These are phyloP conservation scores for Megacollybia marginata DNA, from an alignment of 768 basidiomycete species.

Conservation along the genomic window DNA sequence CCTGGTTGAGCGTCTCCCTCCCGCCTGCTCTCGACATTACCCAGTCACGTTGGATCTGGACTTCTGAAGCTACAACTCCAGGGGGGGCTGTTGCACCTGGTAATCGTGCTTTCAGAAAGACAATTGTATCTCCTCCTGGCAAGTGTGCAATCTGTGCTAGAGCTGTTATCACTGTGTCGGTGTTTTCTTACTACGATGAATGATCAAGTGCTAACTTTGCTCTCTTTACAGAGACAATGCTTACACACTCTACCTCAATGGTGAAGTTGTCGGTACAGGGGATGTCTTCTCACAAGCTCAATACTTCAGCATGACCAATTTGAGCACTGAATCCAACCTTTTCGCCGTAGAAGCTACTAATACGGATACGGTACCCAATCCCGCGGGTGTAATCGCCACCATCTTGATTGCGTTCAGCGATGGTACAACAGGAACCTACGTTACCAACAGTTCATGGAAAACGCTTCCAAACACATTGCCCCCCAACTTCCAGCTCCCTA, in stretches of 20 bases:
- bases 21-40: slow-evolving; percentile 12
- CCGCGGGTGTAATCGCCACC: slow-evolving; percentile 4
- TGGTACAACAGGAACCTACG: background rate
- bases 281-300: slow-evolving; percentile 1
- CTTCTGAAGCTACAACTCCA: slow-evolving; percentile 8
- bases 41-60: slow-evolving; percentile 22
- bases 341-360: slow-evolving; percentile 3
- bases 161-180: slow-evolving; percentile 15
- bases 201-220: too few relatives aligned
- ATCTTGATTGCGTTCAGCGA: slow-evolving; percentile 1
- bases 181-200: too few relatives aligned
- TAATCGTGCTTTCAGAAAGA: slow-evolving; percentile 21
- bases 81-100: slow-evolving; percentile 11
- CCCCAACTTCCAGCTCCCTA: slow-evolving; percentile 3
- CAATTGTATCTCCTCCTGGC: slow-evolving; percentile 12
- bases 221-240: slow-evolving; percentile 11
- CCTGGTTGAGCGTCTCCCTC: slow-evolving; percentile 18
- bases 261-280: slow-evolving; percentile 11
- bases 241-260: slow-evolving; percentile 21
- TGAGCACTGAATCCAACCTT: background rate
- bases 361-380: slow-evolving; percentile 1
- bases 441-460: slow-evolving; percentile 4
- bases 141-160: slow-evolving; percentile 13
- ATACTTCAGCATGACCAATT: background rate
- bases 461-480: background rate